Percentiles rank a stretch among this genome's conserved stretches.
Evolutionary conservation across 2,329 filamentous ascomycete species (phyloP).

Genomic region (Phaeosphaeria sp.): DNA sequence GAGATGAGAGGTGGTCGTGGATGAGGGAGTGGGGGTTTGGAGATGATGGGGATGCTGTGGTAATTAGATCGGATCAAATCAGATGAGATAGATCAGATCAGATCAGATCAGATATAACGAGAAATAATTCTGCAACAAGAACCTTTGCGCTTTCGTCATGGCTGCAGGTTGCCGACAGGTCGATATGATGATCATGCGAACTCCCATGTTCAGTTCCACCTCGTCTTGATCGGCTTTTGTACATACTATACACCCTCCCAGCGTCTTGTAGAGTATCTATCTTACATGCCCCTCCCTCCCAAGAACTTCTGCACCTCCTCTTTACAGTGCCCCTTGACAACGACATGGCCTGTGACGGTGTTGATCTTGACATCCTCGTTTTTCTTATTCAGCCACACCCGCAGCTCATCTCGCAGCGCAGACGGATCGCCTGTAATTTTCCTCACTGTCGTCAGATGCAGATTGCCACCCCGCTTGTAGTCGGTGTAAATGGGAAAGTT

Average conservation of each 20-base stretch:
- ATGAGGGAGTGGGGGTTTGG: too few relatives aligned
- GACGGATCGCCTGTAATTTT: conserved; percentile 77
- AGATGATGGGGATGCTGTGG: too few relatives aligned
- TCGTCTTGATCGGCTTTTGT: too few relatives aligned
- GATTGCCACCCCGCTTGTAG: conserved; percentile 76
- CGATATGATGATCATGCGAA: too few relatives aligned
- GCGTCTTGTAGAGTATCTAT: background rate
- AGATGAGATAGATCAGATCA: too few relatives aligned
- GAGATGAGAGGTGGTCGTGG: background rate
- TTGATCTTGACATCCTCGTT: conserved; percentile 64
- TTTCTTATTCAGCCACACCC: conserved; percentile 63
- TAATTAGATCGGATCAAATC: too few relatives aligned
- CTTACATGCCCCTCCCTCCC: background rate
- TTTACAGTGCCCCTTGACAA: conserved; percentile 35
- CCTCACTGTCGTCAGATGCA: conserved; percentile 75
- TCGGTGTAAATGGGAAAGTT: conserved; percentile 80
- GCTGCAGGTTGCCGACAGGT: too few relatives aligned
- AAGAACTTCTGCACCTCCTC: background rate
- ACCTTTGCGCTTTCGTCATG: too few relatives aligned
- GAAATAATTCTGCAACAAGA: too few relatives aligned
- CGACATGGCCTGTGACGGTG: conserved; percentile 71
- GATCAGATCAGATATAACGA: too few relatives aligned
- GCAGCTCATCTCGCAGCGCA: conserved; percentile 69
- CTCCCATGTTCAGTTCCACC: too few relatives aligned
- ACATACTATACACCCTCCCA: too few relatives aligned